Percentiles rank a stretch among this genome's conserved stretches.
Evolutionary conservation across 148 eudicot genomes (phyloP).

Genomic region (Beta vulgaris): DNA sequence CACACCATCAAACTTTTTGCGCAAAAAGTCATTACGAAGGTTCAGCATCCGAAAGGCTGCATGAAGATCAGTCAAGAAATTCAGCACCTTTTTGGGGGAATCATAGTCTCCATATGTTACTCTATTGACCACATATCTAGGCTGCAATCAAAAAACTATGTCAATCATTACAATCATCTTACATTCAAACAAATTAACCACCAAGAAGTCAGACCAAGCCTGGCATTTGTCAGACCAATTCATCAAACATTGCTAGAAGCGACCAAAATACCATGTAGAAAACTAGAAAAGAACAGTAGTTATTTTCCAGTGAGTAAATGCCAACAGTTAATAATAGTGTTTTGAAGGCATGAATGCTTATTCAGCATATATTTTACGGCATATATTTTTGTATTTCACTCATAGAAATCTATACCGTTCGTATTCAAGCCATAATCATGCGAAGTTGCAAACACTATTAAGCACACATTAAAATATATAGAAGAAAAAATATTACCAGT

Average conservation of each 20-base stretch:
- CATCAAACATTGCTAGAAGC: neutral
- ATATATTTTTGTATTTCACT: no score
- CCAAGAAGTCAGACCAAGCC: neutral
- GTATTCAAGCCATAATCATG: neutral
- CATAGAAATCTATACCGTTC: no score
- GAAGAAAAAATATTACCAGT: constrained; percentile 55
- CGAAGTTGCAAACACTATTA: no score
- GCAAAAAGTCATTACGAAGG: constrained; percentile 92
- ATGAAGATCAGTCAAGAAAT: constrained; percentile 88
- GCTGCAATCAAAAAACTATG: constrained; percentile 53
- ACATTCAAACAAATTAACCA: neutral
- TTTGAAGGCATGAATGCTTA: neutral
- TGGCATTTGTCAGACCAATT: neutral
- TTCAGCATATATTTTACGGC: neutral
- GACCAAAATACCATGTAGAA: neutral
- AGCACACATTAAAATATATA: neutral
- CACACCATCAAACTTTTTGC: constrained; percentile 94
- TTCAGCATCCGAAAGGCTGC: constrained; percentile 96
- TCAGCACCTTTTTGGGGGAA: constrained; percentile 80
- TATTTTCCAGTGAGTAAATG: neutral
- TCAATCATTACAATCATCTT: neutral
- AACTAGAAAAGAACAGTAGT: neutral
- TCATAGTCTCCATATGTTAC: constrained; percentile 98
- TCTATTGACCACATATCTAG: constrained; percentile 90
- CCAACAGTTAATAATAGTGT: neutral